Base-by-base conservation (phyloP, 768 basidiomycete species). In the Auricularia auricula-judae region DNA sequence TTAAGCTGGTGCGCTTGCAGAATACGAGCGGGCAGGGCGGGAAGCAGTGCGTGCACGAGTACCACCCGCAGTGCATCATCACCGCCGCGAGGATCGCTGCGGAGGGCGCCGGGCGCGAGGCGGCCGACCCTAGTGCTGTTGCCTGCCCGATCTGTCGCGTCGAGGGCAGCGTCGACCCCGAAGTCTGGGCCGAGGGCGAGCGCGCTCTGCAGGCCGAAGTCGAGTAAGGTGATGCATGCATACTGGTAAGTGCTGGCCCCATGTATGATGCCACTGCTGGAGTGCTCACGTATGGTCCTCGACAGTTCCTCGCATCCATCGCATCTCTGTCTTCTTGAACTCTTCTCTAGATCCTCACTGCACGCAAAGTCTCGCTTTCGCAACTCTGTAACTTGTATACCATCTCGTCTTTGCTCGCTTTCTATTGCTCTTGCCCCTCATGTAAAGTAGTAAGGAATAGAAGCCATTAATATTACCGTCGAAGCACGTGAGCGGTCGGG, bases 11-110 rank as follows among this genome's bases (percentile, higher is more conserved):
- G 8, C 62, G 29, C 16, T 11, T 59, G 18, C 56, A 18, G 4
- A 5, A 23, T 7, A 10, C 56, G 11, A 29, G 29, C 29, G 29
- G 29, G 8, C 53, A n/a, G 5, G 34, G 23, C 21, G 56, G 29
- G 56, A 59, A 59, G 56, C 21, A 59, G 63, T 91, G 90, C 69
- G 66, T 71, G 42, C 90, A 92, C 73, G 75, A 70, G 56, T 91
- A 91, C 79, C 90, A 92, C 70, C 80, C 84, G 8, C 73, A 83
- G 63, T 92, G 90, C 73, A 70, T 92, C 47, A 88, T 92, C 59
- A 81, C 71, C 74, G 85, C 80, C 66, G 89, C 77, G 78, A 84
- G 84, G 66, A 86, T 78, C 16, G 82, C 86, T 12, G 62, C 36
- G 10, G 62, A 44, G 29, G 64, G 43, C 16, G 60, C 34, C 21